These are phyloP conservation scores for Botryotinia narcissicola DNA, from an alignment of 2,329 filamentous ascomycete species.

Conservation along the genomic window DNA sequence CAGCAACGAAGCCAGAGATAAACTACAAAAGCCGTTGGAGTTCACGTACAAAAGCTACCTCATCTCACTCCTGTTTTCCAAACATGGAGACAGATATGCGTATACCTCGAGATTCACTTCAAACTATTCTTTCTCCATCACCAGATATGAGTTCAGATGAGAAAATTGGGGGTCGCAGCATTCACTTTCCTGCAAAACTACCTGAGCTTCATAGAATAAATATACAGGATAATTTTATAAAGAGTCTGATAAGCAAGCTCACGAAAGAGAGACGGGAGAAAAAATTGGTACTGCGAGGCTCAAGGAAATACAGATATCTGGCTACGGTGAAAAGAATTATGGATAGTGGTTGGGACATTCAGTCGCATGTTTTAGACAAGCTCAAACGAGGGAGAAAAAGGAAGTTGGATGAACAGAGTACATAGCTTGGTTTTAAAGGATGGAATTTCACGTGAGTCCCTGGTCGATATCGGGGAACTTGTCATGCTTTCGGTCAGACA, in stretches of 20 bases:
- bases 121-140: background rate
- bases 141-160: background rate
- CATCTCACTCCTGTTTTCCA: no score
- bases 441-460: background rate
- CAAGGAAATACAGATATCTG: background rate
- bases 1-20: background rate
- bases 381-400: background rate
- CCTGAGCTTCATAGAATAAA: background rate
- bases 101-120: no score
- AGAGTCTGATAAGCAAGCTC: background rate
- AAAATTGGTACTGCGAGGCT: background rate
- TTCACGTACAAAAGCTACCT: no score
- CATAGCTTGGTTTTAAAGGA: background rate
- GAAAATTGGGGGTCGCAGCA: rapidly evolving
- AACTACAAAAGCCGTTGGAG: rapidly evolving
- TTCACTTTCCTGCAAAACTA: background rate
- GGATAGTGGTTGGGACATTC: background rate
- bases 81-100: background rate
- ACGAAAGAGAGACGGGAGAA: background rate
- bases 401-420: background rate
- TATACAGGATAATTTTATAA: background rate
- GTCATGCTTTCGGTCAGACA: background rate
- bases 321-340: background rate
- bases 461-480: background rate
- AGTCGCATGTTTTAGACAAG: background rate